A percentile compares a stretch with the other conserved stretches of the same genome.
phyloP scores from a whole-genome alignment of 176 grass and related monocot species.

The Tuctoria greenei region DNA sequence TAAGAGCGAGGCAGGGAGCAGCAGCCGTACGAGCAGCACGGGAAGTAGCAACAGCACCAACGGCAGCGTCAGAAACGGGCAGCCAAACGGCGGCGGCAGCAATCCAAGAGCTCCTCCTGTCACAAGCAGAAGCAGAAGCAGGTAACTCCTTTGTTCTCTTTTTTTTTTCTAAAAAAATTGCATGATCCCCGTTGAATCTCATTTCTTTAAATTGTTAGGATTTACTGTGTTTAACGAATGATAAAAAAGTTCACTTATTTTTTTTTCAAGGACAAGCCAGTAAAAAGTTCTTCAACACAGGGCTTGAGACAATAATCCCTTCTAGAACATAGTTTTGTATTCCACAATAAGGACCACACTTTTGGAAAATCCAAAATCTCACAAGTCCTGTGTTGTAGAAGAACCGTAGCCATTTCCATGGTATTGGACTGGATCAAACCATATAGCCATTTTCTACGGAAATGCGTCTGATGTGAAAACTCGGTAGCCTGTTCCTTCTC shows the following conservation, averaged over 20 bases:
- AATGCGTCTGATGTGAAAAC: constrained; percentile 8
- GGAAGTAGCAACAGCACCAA: constrained; percentile 30
- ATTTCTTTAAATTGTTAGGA: neutral
- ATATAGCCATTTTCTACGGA: neutral
- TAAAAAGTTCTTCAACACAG: neutral
- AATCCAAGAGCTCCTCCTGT: neutral
- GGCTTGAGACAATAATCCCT: neutral
- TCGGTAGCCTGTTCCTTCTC: neutral
- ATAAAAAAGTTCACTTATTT: neutral
- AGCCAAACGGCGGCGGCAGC: too few species aligned
- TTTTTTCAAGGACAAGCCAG: too few species aligned
- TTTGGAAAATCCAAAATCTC: neutral
- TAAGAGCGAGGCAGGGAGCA: constrained; percentile 51
- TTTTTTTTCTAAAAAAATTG: neutral
- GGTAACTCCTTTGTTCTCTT: constrained; percentile 21
- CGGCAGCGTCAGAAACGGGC: too few species aligned
- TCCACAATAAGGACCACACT: neutral
- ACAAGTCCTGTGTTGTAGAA: neutral
- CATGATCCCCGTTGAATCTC: neutral
- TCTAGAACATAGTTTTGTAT: neutral
- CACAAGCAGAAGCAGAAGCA: constrained; percentile 46
- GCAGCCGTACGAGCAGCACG: constrained; percentile 62
- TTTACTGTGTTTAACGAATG: neutral
- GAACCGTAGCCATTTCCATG: neutral
- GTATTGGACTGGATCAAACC: constrained; percentile 28